phyloP scores from a whole-genome alignment of 169 alveolate species.

The Neospora caninum region DNA sequence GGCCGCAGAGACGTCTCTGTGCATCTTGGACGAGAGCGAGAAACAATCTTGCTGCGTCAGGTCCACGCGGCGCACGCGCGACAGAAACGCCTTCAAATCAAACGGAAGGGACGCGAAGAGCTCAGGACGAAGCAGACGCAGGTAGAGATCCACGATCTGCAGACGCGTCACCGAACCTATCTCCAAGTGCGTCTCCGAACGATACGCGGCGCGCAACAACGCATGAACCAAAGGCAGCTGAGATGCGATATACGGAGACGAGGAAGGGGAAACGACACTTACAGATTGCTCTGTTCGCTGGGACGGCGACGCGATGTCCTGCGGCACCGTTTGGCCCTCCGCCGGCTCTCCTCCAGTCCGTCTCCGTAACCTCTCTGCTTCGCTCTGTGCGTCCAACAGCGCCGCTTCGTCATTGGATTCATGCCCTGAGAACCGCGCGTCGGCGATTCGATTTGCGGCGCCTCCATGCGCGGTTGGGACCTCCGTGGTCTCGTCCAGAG shows the following conservation, averaged over 20 bases:
- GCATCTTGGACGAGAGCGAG: conserved; percentile 22
- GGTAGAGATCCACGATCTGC: conserved; percentile 15
- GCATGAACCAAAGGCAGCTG: not conserved
- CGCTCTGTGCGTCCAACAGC: no score
- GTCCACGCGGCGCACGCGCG: conserved; percentile 22
- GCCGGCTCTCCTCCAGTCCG: no score
- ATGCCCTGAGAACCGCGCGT: no score
- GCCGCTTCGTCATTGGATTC: no score
- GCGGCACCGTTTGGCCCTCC: no score
- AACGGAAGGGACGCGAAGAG: not conserved
- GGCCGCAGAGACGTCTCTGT: conserved; percentile 37
- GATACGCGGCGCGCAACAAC: conserved; percentile 9
- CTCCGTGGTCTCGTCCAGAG: no score
- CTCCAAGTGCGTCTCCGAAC: not conserved
- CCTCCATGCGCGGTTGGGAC: no score
- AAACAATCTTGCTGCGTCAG: conserved; percentile 23
- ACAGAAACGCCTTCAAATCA: not conserved
- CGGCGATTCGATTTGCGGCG: no score
- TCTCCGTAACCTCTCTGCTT: no score
- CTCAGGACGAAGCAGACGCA: conserved; percentile 19
- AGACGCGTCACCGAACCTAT: not conserved
- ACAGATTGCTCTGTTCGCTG: no score
- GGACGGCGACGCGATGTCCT: no score
- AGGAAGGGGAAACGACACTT: no score
- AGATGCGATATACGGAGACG: not conserved